These are phyloP conservation scores for Pleurotus tuoliensis DNA, from an alignment of 768 basidiomycete genomes.

Conservation along the genomic window DNA sequence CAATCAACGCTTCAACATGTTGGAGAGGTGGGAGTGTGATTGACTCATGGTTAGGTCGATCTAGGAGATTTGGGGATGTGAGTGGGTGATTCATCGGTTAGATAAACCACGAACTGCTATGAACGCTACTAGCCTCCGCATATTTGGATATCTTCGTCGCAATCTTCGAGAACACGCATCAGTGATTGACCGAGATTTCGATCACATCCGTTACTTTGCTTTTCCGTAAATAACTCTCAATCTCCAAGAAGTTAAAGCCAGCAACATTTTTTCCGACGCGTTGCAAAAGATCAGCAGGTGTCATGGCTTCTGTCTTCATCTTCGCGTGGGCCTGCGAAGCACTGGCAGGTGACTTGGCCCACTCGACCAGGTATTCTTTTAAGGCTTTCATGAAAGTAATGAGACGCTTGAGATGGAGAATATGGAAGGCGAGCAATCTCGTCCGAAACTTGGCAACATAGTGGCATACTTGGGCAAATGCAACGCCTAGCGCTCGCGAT, in stretches of 20 bases:
- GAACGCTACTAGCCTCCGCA: constrained; percentile 39
- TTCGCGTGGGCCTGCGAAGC: constrained; percentile 11
- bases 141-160: constrained; percentile 86
- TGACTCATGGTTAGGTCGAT: constrained; percentile 26
- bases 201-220: constrained; percentile 63
- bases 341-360: constrained; percentile 35
- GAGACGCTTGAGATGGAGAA: constrained; percentile 78
- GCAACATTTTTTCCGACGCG: constrained; percentile 63
- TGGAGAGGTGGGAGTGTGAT: constrained; percentile 63
- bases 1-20: constrained; percentile 72
- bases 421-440: constrained; percentile 68
- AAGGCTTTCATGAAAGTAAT: constrained; percentile 70
- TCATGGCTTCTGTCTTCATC: constrained; percentile 57
- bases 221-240: constrained; percentile 73
- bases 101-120: not conserved
- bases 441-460: constrained; percentile 79
- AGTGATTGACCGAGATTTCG: not conserved
- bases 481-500: constrained; percentile 49
- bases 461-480: constrained; percentile 68
- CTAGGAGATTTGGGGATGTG: not conserved
- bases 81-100: no score
- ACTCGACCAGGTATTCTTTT: constrained; percentile 51
- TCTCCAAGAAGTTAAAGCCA: constrained; percentile 80
- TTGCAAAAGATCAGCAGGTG: constrained; percentile 60
- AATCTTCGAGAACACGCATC: constrained; percentile 33